Base-by-base conservation (phyloP, 2,329 filamentous ascomycete species). In the Cladosporium sp. region DNA sequence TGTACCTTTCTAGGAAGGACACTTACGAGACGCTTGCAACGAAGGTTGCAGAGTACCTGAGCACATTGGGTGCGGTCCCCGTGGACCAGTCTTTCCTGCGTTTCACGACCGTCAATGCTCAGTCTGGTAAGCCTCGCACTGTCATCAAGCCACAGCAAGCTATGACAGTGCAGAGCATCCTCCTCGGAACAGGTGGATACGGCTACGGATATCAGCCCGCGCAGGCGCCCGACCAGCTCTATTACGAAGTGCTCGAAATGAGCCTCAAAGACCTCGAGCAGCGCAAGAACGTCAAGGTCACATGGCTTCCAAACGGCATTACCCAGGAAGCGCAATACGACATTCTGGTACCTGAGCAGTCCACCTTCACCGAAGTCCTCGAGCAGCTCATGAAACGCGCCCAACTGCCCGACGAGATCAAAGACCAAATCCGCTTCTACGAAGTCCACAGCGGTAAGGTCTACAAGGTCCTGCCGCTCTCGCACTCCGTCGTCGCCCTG, bases 231-330 rank as follows among this genome's bases (percentile, higher is more conserved):
- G 92, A 97, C 68, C 82, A 86, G 1, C 76, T 99, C 47, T 97
- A 85, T 68, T 99, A 91, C 64, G 93, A 99, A 68, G 82, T 97
- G 22, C 74, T 99, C 34, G 93, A 99, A 56, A 95, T 96, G 76
- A 96, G 89, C 62, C 73, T 99, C 41, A 87, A 88, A 19, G 95
- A 99, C 68, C 78, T 95, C 38, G 93, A 99, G 64, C 93, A 88
- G 51, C 93, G 95, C 75, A 96, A 95, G 74, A 82, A 76, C 51
- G 74, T 97, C 56, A 92, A 88, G 68, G 73, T 99, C 42, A 88
- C 78, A 1, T 92, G 87, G 83, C 75, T 99, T 40, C 87, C 85
- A 36, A 93, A 99, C 56, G 93, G 93, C 38, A 86, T 97, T 56
- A 83, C 83, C 9, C 97, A 96, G 74, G 91, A 96, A 83, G 90